Evolutionary conservation across 2,329 filamentous ascomycete species (phyloP), one percentile per base, ranked within the genome.

Genomic region (Stagonosporopsis cucurbitacearum): DNA sequence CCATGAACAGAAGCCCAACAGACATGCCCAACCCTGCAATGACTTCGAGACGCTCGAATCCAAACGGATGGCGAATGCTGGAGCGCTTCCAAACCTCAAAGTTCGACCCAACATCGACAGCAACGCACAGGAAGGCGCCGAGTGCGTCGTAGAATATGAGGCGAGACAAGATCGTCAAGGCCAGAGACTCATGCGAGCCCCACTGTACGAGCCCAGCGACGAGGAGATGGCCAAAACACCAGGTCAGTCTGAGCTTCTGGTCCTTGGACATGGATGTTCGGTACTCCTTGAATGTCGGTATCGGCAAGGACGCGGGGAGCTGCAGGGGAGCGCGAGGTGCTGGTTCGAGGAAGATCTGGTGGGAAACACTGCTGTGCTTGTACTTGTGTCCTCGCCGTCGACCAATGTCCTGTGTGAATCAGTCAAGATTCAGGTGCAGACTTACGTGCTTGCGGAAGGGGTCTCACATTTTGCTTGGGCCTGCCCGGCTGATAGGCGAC

Each of bases 71-170:
- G 22, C 93, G 88, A 66, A 99, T 90, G 64, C 89, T 96, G 65
- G 91, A 94, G 42, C 94, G 86, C 62, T 92, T 91, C 95, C 95
- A 99, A 36, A 98, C 93, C 73, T 99, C 95, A 68, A 99, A 99
- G 75, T 99, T 99, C 47, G 91, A 88, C 43, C 97, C 85, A 1
- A 98, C 91, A 71, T 99, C 95, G 42, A 98, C 94, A 12, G 86
- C 88, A 3, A 96, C 92, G 74, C 94, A 98, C 5, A 98, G 86
- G 43, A 93, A 88, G 4, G 95, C 95, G 30, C 92, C 95, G 1
- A 96, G 86, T 8, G 95, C 94, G 73, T 99, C 95, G 74, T 97
- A 99, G 75, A 98, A 91, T 56, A 98, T 89, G 42, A 99, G 81
- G 69, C 97, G 93, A 9, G 92, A 96, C 17, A 99, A 81, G 0